phyloP scores from a whole-genome alignment of 768 basidiomycete species.

The Boletus patriciae region DNA sequence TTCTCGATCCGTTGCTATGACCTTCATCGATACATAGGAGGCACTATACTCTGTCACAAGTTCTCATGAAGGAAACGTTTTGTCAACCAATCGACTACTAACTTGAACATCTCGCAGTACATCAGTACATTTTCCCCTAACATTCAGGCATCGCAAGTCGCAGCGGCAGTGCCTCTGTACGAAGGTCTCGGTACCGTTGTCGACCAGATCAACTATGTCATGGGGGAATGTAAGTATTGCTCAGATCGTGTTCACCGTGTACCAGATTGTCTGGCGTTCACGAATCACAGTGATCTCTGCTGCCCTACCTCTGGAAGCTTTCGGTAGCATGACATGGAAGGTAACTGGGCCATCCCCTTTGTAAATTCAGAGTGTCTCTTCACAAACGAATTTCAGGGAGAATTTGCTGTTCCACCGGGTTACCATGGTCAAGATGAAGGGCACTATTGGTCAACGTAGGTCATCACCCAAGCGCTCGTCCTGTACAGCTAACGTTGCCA shows the following conservation, averaged over 20 bases:
- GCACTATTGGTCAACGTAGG: constrained; percentile 4
- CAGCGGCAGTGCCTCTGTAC: background rate
- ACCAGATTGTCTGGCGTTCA: background rate
- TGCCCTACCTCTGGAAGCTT: constrained; percentile 4
- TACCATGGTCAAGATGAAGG: background rate
- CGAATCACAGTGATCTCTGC: constrained; percentile 5
- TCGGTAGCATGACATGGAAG: constrained; percentile 7
- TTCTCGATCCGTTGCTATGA: background rate
- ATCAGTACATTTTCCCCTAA: background rate
- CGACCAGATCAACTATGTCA: background rate
- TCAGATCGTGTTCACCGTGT: too few relatives aligned
- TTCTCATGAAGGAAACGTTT: constrained; percentile 1
- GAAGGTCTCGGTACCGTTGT: background rate
- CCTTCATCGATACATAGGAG: background rate
- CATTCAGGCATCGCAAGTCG: background rate
- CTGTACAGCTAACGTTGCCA: background rate
- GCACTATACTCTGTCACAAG: constrained; percentile 7
- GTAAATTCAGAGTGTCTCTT: background rate
- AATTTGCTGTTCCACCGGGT: constrained; percentile 6
- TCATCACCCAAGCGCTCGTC: background rate
- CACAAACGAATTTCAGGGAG: background rate
- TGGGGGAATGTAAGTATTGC: constrained; percentile 3
- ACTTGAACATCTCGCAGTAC: constrained; percentile 1
- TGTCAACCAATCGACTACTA: background rate
- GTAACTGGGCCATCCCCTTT: background rate